phyloP scores from a whole-genome alignment of 805 yeast genomes.

The Candida koratica region DNA sequence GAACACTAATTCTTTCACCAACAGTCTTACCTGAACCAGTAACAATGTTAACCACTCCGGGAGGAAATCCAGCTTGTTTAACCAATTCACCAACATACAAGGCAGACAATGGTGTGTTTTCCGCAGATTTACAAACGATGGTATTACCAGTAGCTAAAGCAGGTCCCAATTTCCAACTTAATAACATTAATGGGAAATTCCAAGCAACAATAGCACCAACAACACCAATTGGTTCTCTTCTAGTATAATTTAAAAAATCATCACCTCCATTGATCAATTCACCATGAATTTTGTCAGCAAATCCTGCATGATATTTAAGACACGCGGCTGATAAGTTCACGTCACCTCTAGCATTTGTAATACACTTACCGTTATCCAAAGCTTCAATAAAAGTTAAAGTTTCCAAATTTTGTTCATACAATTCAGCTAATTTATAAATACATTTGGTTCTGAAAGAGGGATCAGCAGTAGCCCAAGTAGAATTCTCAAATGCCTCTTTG shows the following conservation, averaged over 20 bases:
- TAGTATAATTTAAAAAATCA: slow-evolving; percentile 70
- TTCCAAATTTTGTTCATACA: slow-evolving; percentile 69
- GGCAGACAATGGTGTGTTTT: slow-evolving; percentile 87
- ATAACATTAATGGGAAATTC: slow-evolving; percentile 94
- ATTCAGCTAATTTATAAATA: slow-evolving; percentile 69
- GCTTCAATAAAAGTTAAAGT: slow-evolving; percentile 77
- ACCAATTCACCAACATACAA: slow-evolving; percentile 64
- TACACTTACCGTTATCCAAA: slow-evolving; percentile 84
- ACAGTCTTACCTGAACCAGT: slow-evolving; percentile 84
- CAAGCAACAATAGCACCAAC: slow-evolving; percentile 96
- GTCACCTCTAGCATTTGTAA: slow-evolving; percentile 67
- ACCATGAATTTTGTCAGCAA: slow-evolving; percentile 85
- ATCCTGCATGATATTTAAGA: slow-evolving; percentile 84
- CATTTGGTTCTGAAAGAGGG: slow-evolving; percentile 65
- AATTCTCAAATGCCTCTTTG: slow-evolving; percentile 59
- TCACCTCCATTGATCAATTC: slow-evolving; percentile 69
- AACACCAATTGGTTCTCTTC: slow-evolving; percentile 90
- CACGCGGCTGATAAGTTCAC: slow-evolving; percentile 65
- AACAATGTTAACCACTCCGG: slow-evolving; percentile 84
- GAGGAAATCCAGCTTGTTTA: slow-evolving; percentile 83
- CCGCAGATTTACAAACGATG: slow-evolving; percentile 85
- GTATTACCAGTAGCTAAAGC: slow-evolving; percentile 90
- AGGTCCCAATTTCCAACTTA: slow-evolving; percentile 93
- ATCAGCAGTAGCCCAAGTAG: slow-evolving; percentile 62
- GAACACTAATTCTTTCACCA: slow-evolving; percentile 75